Percentiles rank a stretch among this genome's conserved stretches.
phyloP scores from a whole-genome alignment of 805 yeast species.

The Candida berthetii region DNA sequence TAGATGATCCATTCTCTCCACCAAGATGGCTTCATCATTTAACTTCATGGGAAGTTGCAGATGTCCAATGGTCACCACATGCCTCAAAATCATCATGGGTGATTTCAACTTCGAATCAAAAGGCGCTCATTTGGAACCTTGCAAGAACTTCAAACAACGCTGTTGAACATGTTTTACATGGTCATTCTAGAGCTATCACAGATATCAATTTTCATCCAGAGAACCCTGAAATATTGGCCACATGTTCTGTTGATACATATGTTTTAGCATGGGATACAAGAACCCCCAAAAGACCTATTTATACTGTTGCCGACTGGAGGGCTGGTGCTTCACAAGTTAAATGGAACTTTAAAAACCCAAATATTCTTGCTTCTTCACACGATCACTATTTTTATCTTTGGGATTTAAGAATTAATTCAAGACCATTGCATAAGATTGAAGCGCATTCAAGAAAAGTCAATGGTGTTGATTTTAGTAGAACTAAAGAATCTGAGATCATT shows the following conservation, averaged over 20 bases:
- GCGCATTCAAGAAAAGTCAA: constrained; percentile 88
- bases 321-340: constrained; percentile 95
- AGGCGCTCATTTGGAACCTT: constrained; percentile 92
- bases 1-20: constrained; percentile 92
- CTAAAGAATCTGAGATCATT: constrained; percentile 52
- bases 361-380: constrained; percentile 81
- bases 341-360: constrained; percentile 77
- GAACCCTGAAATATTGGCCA: constrained; percentile 82
- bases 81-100: constrained; percentile 82
- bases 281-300: constrained; percentile 65
- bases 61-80: constrained; percentile 98
- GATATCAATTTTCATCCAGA: constrained; percentile 90
- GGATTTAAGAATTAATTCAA: constrained; percentile 82
- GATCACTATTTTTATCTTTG: constrained; percentile 76
- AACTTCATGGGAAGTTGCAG: constrained; percentile 98
- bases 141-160: constrained; percentile 65
- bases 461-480: constrained; percentile 77
- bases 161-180: constrained; percentile 81
- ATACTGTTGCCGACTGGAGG: constrained; percentile 87
- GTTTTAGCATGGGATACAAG: constrained; percentile 90
- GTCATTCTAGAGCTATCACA: constrained; percentile 89
- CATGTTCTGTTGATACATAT: constrained; percentile 89
- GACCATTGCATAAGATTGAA: constrained; percentile 57
- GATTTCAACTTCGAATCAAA: constrained; percentile 89
- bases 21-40: constrained; percentile 91